Base-by-base conservation (phyloP, 2,329 filamentous ascomycete genomes). In the Madurella mycetomatis region DNA sequence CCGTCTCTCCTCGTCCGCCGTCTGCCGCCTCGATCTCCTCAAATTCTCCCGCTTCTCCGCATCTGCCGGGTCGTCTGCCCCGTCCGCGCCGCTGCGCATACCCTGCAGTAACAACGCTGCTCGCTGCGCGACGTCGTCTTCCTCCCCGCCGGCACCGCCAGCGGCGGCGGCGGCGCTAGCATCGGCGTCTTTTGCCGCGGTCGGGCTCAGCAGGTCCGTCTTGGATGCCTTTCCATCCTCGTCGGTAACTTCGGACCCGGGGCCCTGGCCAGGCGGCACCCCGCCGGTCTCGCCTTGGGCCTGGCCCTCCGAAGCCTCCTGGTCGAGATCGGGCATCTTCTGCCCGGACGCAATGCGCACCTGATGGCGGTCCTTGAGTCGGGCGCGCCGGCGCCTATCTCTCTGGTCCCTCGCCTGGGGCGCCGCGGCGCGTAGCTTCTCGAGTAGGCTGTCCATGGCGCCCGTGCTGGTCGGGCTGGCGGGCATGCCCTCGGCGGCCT, bases 391-490 rank as follows among this genome's bases (percentile, higher is more conserved):
- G 59, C 94, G 84, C 63, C 91, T 84, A 70, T 97, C 94, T 66
- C 92, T 83, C 70, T 95, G 88, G 69, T 96, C 92, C 69, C 89
- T 81, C 30, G 89, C 84, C 73, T 96, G 90, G 31, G 94, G 92
- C 53, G 92, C 92, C 1, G 94, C 94, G 53, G 91, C 92, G 54
- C 94, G 87, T 53, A 99, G 77, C 73, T 97, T 97, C 82, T 96
- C 90, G 47, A 99, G 82, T 19, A 99, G 76, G 41, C 88, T 90
- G 73, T 99, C 94, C 92, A 99, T 97, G 49, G 92, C 94, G 51
- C 92, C 94, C 7, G 90, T 90, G 53, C 83, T 86, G 32, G 81
- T 80, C 19, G 90, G 87, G 2, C 86, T 87, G 31, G 80, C 76
- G 5, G 84, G 84, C 16, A 73, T 72, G 16, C 66, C 71, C 13